Evolutionary conservation across 2,329 filamentous ascomycete genomes (phyloP).

Genomic region (Lasiodiplodia sp.): DNA sequence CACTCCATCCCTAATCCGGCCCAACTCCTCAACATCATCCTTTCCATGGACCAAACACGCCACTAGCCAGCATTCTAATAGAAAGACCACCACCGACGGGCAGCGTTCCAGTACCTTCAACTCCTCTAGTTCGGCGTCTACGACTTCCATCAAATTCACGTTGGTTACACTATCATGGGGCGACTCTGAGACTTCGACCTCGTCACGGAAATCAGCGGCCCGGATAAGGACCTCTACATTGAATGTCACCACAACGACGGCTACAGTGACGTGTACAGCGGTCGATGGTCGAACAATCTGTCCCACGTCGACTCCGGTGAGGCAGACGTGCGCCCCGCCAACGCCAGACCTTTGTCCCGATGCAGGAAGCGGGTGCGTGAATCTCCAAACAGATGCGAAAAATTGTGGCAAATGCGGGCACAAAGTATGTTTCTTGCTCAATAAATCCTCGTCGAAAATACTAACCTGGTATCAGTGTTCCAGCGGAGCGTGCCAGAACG

Average conservation of each 20-base stretch:
- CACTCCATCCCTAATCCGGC: neutral
- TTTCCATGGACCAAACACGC: neutral
- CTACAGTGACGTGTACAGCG: neutral
- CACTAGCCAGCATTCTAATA: neutral
- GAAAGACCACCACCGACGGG: neutral
- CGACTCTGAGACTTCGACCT: neutral
- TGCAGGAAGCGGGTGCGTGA: neutral
- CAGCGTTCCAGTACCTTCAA: neutral
- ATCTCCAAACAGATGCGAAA: neutral
- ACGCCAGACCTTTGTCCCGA: neutral
- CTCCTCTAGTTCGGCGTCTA: neutral
- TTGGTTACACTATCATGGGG: neutral
- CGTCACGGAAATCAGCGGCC: neutral
- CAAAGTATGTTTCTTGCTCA: constrained; percentile 27
- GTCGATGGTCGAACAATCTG: constrained; percentile 2
- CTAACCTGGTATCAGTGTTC: constrained; percentile 34
- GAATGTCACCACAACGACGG: constrained; percentile 1
- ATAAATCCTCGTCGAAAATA: constrained; percentile 36
- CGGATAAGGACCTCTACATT: neutral
- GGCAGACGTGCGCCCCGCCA: neutral
- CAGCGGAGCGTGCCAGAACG: constrained; percentile 41
- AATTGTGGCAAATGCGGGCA: constrained; percentile 21
- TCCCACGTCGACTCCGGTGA: neutral
- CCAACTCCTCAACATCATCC: neutral
- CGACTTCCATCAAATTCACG: neutral